phyloP scores from a whole-genome alignment of 257 asterid genomes.

The Petrea volubilis region DNA sequence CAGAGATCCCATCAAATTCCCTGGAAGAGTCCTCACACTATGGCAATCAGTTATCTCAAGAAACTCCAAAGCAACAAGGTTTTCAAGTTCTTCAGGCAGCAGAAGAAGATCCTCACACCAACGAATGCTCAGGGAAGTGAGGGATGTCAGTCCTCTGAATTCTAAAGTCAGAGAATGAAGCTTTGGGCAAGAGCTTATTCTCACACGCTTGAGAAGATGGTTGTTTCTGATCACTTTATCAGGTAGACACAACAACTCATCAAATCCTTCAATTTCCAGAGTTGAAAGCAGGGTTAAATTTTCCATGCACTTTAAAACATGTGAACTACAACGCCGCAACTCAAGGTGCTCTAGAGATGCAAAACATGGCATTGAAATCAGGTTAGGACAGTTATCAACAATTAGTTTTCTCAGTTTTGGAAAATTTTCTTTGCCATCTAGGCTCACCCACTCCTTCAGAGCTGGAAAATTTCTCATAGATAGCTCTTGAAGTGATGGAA shows the following conservation, averaged over 20 bases:
- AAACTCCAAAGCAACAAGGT: conserved; percentile 18
- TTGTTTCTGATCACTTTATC: conserved; percentile 16
- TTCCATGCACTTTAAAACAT: conserved; percentile 17
- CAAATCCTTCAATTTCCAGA: conserved; percentile 19
- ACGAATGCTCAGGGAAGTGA: conserved; percentile 22
- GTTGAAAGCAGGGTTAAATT: conserved; percentile 8
- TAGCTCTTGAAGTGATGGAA: conserved; percentile 31
- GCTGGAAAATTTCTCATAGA: conserved; percentile 21
- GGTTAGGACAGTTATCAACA: conserved; percentile 23
- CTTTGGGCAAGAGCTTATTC: conserved; percentile 26
- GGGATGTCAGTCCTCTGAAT: conserved; percentile 13
- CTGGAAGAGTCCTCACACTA: conserved; percentile 19
- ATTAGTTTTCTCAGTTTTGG: conserved; percentile 22
- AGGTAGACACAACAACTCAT: conserved; percentile 7
- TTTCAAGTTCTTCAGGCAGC: conserved; percentile 12
- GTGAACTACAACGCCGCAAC: conserved; percentile 21
- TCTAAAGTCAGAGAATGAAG: conserved; percentile 21
- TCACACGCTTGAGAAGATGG: conserved; percentile 3
- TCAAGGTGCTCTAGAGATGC: conserved; percentile 25
- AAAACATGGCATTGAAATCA: conserved; percentile 11
- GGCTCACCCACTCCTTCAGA: conserved; percentile 22
- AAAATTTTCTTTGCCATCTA: conserved; percentile 8
- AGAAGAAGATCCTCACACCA: conserved; percentile 25
- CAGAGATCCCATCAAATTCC: conserved; percentile 7
- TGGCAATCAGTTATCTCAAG: conserved; percentile 32